phyloP scores from a whole-genome alignment of 2,329 filamentous ascomycete genomes.

The Juglanconis juglandina region DNA sequence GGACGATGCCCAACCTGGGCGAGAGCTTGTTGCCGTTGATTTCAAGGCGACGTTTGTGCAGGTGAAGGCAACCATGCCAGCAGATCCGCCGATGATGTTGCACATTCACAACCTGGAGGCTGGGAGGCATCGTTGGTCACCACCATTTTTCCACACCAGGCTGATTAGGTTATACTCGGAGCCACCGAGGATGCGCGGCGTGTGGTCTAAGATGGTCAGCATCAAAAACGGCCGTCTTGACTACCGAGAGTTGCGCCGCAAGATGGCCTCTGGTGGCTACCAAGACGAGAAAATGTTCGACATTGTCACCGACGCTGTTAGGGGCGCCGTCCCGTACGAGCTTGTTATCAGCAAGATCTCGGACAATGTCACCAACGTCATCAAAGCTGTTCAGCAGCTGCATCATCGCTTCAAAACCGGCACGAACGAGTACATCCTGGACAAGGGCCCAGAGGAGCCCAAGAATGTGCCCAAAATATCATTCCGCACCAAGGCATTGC shows the following conservation, averaged over 20 bases:
- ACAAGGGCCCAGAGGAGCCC: conserved; percentile 79
- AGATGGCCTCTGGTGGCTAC: conserved; percentile 54
- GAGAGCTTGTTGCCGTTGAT: conserved; percentile 77
- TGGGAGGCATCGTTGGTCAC: conserved; percentile 82
- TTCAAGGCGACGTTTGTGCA: conserved; percentile 79
- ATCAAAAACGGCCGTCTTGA: conserved; percentile 80
- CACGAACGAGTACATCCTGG: conserved; percentile 81
- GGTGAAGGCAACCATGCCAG: conserved; percentile 82
- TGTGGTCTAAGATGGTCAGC: conserved; percentile 84
- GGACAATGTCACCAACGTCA: conserved; percentile 86
- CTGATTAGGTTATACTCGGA: conserved; percentile 84
- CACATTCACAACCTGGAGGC: conserved; percentile 80
- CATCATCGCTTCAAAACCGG: conserved; percentile 88
- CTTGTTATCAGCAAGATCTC: conserved; percentile 84
- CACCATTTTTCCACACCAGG: conserved; percentile 74
- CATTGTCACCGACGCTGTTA: conserved; percentile 77
- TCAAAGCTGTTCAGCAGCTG: conserved; percentile 86
- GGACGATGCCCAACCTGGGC: conserved; percentile 30
- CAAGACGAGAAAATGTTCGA: conserved; percentile 81
- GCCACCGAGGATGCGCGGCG: conserved; percentile 73
- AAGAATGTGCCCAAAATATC: conserved; percentile 86
- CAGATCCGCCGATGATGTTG: conserved; percentile 87
- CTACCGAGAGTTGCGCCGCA: conserved; percentile 71
- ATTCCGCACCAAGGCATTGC: conserved; percentile 72
- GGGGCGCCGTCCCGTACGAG: conserved; percentile 85